Evolutionary conservation across 2,329 filamentous ascomycete species (phyloP), one percentile per base, ranked within the genome.

Genomic region (Fusarium mexicanum): DNA sequence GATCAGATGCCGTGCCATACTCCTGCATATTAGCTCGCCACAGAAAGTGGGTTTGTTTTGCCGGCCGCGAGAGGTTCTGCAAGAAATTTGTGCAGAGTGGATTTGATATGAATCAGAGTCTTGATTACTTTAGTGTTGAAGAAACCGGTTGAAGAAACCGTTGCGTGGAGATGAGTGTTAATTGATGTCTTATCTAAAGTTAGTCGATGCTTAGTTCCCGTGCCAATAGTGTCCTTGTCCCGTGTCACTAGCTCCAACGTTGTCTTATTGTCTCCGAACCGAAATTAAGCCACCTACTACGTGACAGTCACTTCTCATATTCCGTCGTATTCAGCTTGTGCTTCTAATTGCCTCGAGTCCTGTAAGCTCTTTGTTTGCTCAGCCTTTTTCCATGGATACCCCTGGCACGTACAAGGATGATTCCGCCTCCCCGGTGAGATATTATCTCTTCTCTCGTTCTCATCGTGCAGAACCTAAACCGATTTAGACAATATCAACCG

Each of bases 271-370:
- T 38, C 11, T 31, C 11, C 40, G 29, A 33, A 55, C 40, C 22
- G 26, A 18, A 6, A 33, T 5, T 48, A 29, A 58, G 38, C 24
- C n/a, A 43, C 5, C 38, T 8, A 8, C 3, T 43, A 38, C 12
- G n/a, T 41, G 26, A 55, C 17, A 37, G 20, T 68, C 66, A 69
- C 22, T 62, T 69, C 26, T 69, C 66, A 69, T 26, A 63, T 61
- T 33, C n/a, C 13, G 2, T 16, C 26, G 10, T 29, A 24, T 33
- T 62, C 64, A 62, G 66, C 66, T 62, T 58, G 37, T 54, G 61
- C 40, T 38, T 43, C 41, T 20, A 43, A 40, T 50, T 37, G 8
- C 41, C 31, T 55, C 59, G 26, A 38, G 24, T 38, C 31, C 31
- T 50, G 37, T 41, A 24, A 64, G 37, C 29, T 64, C 62, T 63